Base-by-base conservation (phyloP, 345 rosid species). In the Citropsis articulata region DNA sequence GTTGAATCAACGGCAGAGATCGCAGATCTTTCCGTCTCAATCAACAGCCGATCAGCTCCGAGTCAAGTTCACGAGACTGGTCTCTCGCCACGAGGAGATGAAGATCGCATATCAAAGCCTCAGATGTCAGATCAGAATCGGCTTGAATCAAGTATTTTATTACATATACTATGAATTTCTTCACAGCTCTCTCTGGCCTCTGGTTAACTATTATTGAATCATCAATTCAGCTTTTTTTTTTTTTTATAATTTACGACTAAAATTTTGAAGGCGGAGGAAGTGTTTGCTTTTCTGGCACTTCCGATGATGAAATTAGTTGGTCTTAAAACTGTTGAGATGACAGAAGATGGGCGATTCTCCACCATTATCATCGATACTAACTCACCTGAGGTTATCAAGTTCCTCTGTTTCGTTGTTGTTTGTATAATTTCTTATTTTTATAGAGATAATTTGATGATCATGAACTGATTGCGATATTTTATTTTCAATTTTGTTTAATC, bases 301-400 rank as follows among this genome's bases (percentile, higher is more conserved):
- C 92, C 90, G 60, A 84, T 90, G 88, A 88, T 87, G 83, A 90
- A 85, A 86, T 84, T 91, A 16, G 92, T 91, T 76, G 93, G 92
- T 5, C 65, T 90, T 72, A 87, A 90, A 78, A 88, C 90, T 30
- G 78, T 71, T 76, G 91, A 90, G 81, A 90, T 91, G 93, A 89
- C 85, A 19, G 76, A 88, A 38, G 1, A 35, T 35, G 90, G 91
- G 71, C 81, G 91, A 80, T 65, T 69, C 84, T 63, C 81, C 70
- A 50, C 81, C 57, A 77, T 91, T 63, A 40, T 76, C 64, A 56
- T 82, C 72, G 77, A 81, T 60, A 28, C 55, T 5, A 72, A 50
- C 27, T 70, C 56, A 8, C 35, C 66, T 73, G 73, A 33, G 59
- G 91, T 88, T 81, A 81, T 77, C 75, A 22, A 30, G 28, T 18